Evolutionary conservation across 345 rosid species (phyloP).

Genomic region (Bruguiera sexangula): DNA sequence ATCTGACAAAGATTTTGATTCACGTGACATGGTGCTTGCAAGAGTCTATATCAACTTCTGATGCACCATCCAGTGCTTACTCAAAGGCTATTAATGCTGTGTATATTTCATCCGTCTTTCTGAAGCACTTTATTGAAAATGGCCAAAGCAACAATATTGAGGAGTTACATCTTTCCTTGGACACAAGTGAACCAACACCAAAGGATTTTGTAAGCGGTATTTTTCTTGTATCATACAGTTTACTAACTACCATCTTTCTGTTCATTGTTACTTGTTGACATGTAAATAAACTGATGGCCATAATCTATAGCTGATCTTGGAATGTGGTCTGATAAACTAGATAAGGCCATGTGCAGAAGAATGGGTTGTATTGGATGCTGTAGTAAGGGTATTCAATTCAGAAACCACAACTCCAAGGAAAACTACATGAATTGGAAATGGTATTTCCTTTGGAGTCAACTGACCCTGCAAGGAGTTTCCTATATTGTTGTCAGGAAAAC

Average conservation of each 20-base stretch:
- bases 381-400: too few species aligned
- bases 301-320: neutral
- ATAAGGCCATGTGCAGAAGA: too few species aligned
- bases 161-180: slow-evolving; percentile 62
- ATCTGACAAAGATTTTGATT: slow-evolving; percentile 81
- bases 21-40: slow-evolving; percentile 77
- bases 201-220: slow-evolving; percentile 55
- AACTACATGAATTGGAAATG: too few species aligned
- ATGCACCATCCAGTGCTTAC: slow-evolving; percentile 37
- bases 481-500: too few species aligned
- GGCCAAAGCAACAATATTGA: slow-evolving; percentile 41
- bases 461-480: too few species aligned
- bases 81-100: slow-evolving; percentile 71
- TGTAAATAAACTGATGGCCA: neutral
- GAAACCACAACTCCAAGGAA: too few species aligned
- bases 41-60: slow-evolving; percentile 57
- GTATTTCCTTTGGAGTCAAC: too few species aligned
- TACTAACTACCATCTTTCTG: too few species aligned
- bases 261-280: neutral
- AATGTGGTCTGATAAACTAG: too few species aligned
- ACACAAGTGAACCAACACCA: slow-evolving; percentile 62
- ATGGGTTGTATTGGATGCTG: too few species aligned
- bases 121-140: slow-evolving; percentile 74
- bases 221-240: neutral
- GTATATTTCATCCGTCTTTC: slow-evolving; percentile 72